Base-by-base conservation (phyloP, 768 basidiomycete genomes). In the Lentinula boryana region DNA sequence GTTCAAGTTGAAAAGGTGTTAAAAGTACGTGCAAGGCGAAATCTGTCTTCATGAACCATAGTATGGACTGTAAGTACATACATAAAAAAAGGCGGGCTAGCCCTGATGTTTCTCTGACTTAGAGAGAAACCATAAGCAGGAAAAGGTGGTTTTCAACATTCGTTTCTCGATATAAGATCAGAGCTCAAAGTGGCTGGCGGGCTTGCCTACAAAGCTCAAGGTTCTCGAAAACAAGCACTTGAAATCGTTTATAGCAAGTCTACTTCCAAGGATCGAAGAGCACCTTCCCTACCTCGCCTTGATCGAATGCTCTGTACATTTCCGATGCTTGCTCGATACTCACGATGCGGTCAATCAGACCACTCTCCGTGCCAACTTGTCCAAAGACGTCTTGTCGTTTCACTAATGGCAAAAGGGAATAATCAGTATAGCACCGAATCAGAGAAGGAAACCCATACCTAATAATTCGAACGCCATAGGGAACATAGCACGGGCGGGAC, bases 401-500 rank as follows among this genome's bases (percentile, higher is more conserved):
- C 49, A 87, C 82, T 56, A 40, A 27, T 80, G 38, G 18, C 46
- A 36, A 27, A 41, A 15, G 35, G 43, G 18, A 15, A 40, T 16
- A 15, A 15, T 40, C 38, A 46, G 35, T 27, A 58, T 44, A 21
- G 31, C 38, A n/a, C 27, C 10, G 4, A 41, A 27, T 58, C 32
- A 21, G 38, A 36, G 41, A 46, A 44, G 31, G 16, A 21, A 16
- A 48, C 18, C 5, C 2, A 63, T 76, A 78, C 81, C 75, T 33
- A 93, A 72, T 32, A 93, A 70, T 65, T 85, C 85, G 43, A 89
- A 78, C 1, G 89, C 91, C 60, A 81, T 70, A 9, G 87, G 86
- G 65, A 92, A 85, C 81, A 91, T 84, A 0, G 89, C 84, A 13
- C 87, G 83, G 4, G 89, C 89, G 15, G 89, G 91, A 65, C 90